phyloP scores from a whole-genome alignment of 495 filamentous ascomycete genomes.

The Cairneyella variabilis region DNA sequence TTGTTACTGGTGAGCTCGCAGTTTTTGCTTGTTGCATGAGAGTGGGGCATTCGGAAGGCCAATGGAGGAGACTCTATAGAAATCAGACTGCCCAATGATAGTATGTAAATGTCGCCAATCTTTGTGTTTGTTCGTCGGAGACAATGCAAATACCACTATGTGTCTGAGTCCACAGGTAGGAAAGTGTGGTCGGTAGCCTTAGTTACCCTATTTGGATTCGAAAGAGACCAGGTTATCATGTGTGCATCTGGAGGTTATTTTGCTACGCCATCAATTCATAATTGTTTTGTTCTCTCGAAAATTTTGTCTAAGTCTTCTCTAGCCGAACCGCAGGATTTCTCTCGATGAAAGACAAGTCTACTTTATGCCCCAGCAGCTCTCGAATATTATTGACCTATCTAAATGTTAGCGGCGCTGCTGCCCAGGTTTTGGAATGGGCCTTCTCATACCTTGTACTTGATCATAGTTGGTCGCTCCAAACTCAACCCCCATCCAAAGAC shows the following conservation, averaged over 20 bases:
- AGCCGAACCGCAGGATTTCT: constrained; percentile 78
- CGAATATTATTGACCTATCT: constrained; percentile 60
- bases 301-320: constrained; percentile 47
- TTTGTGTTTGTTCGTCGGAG: too few relatives aligned
- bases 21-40: too few relatives aligned
- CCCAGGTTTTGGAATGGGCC: not conserved
- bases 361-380: constrained; percentile 80
- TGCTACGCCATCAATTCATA: not conserved
- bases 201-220: too few relatives aligned
- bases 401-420: constrained; percentile 9
- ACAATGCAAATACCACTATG: too few relatives aligned
- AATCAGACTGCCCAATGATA: too few relatives aligned
- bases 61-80: too few relatives aligned
- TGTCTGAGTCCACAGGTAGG: too few relatives aligned
- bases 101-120: too few relatives aligned
- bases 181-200: too few relatives aligned
- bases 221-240: too few relatives aligned
- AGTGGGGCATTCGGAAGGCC: too few relatives aligned
- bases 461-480: constrained; percentile 96
- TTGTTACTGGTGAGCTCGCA: too few relatives aligned
- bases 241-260: not conserved
- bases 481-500: constrained; percentile 91
- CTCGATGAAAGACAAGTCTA: constrained; percentile 77
- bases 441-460: constrained; percentile 72
- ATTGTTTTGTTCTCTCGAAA: constrained; percentile 1